Conservation (phyloP, 2,329 filamentous ascomycete species). For the Aspergillus fischeri region DNA sequence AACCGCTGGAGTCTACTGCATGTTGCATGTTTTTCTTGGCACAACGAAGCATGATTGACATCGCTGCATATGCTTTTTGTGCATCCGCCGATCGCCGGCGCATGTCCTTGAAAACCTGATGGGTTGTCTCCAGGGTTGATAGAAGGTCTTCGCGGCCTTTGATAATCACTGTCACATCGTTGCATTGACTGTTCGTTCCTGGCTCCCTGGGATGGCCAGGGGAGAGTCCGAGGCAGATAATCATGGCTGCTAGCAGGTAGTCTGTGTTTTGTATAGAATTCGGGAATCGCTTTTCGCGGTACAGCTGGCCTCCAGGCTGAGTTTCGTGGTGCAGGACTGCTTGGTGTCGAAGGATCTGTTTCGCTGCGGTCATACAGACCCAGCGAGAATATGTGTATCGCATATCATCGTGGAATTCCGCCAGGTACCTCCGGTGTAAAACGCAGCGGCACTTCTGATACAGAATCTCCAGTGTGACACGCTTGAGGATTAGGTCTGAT, state of each 20-base stretch:
- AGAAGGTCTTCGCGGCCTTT: conserved; percentile 21
- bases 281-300: conserved; percentile 54
- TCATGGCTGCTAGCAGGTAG: conserved; percentile 59
- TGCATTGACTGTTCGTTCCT: conserved; percentile 1
- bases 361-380: conserved; percentile 47
- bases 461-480: conserved; percentile 50
- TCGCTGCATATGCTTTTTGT: conserved; percentile 23
- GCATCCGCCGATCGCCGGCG: conserved; percentile 23
- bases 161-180: conserved; percentile 11
- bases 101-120: conserved; percentile 23
- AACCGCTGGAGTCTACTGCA: not conserved
- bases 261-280: conserved; percentile 57
- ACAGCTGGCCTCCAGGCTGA: conserved; percentile 52
- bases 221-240: conserved; percentile 49
- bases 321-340: conserved; percentile 48
- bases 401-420: conserved; percentile 30
- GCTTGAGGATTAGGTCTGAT: conserved; percentile 49
- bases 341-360: conserved; percentile 48
- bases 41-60: conserved; percentile 27
- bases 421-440: conserved; percentile 53
- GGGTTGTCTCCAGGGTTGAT: conserved; percentile 21
- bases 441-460: conserved; percentile 51
- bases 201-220: conserved; percentile 14
- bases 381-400: conserved; percentile 42
- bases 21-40: conserved; percentile 9